Percentiles rank a stretch among this genome's conserved stretches.
phyloP scores from a whole-genome alignment of 495 filamentous ascomycete species.

The Alectoria sarmentosa region DNA sequence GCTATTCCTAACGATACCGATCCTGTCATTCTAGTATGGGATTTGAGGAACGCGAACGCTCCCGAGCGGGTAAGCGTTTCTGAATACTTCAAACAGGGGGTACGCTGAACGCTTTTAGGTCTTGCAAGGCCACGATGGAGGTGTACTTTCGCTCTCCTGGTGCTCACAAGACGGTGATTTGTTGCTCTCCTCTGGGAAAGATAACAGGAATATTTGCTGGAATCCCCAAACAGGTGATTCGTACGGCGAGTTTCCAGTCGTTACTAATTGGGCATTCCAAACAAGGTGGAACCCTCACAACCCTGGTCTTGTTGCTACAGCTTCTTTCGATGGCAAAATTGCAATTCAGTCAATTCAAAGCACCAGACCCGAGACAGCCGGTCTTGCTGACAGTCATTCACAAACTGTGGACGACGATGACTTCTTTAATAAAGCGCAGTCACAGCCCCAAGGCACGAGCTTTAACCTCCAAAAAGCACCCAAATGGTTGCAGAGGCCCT shows the following conservation, averaged over 20 bases:
- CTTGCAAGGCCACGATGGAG: slow-evolving; percentile 82
- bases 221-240: slow-evolving; percentile 83
- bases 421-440: slow-evolving; percentile 92
- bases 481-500: slow-evolving; percentile 82
- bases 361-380: slow-evolving; percentile 51
- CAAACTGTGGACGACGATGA: slow-evolving; percentile 83
- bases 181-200: slow-evolving; percentile 90
- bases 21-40: slow-evolving; percentile 86
- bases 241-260: slow-evolving; percentile 90
- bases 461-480: slow-evolving; percentile 84
- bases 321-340: slow-evolving; percentile 95
- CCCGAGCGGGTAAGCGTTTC: slow-evolving; percentile 60
- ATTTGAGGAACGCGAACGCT: slow-evolving; percentile 90
- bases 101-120: slow-evolving; percentile 37
- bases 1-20: slow-evolving; percentile 87
- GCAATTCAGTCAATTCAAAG: slow-evolving; percentile 88
- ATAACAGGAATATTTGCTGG: slow-evolving; percentile 94
- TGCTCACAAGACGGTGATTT: slow-evolving; percentile 87
- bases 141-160: slow-evolving; percentile 92
- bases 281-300: slow-evolving; percentile 92
- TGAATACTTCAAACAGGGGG: neutral
- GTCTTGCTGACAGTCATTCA: slow-evolving; percentile 48
- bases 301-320: slow-evolving; percentile 83
- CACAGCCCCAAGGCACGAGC: slow-evolving; percentile 77
- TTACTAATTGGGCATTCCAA: slow-evolving; percentile 97